Evolutionary conservation across 73 alveolate genomes (phyloP).

Genomic region (Durusdinium trenchii): DNA sequence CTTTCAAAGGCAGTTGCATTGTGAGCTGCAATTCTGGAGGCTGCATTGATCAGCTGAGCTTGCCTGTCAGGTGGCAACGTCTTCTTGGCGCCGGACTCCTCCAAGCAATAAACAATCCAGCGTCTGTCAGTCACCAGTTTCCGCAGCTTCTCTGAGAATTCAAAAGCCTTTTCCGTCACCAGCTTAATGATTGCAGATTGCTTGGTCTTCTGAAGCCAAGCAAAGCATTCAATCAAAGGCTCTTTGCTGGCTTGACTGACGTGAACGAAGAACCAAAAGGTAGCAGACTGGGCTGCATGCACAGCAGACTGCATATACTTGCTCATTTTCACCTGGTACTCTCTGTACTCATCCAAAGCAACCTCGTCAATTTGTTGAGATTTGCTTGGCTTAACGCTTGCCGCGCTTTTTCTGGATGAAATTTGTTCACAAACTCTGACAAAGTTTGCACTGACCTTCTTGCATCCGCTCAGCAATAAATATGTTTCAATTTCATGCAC

Average conservation of each 20-base stretch:
- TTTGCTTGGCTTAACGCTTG: too few species aligned
- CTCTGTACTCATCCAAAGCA: background rate
- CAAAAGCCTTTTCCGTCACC: background rate
- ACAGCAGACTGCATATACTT: background rate
- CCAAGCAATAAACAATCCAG: background rate
- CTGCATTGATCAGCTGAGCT: background rate
- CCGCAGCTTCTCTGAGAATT: background rate
- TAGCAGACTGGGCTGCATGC: background rate
- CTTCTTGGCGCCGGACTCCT: background rate
- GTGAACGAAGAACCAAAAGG: background rate
- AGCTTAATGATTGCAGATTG: background rate
- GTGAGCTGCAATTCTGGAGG: background rate
- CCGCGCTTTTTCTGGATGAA: background rate
- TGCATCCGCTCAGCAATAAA: background rate
- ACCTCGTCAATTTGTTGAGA: background rate
- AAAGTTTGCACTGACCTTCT: background rate
- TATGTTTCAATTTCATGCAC: background rate
- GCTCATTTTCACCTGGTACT: background rate
- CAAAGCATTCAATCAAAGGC: background rate
- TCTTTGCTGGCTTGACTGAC: background rate
- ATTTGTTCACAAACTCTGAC: background rate
- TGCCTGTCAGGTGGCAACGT: background rate
- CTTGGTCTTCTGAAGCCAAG: background rate
- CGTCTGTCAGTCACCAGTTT: background rate
- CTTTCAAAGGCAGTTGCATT: background rate